Percentiles rank a stretch among this genome's conserved stretches.
phyloP scores from a whole-genome alignment of 2,329 filamentous ascomycete genomes.

The Pseudomassariella vexata region DNA sequence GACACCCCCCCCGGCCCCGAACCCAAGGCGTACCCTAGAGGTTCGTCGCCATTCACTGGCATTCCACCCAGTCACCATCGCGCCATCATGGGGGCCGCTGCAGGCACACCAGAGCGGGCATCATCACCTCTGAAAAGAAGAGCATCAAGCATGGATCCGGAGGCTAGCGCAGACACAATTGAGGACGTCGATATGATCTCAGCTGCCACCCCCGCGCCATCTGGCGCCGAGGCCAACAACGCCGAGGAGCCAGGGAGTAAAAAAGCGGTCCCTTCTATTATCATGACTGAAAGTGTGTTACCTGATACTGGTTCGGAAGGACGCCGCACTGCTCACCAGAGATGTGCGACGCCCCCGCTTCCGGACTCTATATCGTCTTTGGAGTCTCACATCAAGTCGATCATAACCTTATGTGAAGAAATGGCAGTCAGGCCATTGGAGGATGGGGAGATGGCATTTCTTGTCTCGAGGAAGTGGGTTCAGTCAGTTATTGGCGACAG shows the following conservation, averaged over 20 bases:
- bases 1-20: slow-evolving; percentile 35
- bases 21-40: slow-evolving; percentile 30
- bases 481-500: slow-evolving; percentile 63
- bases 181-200: slow-evolving; percentile 42
- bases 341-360: slow-evolving; percentile 12
- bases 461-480: slow-evolving; percentile 79
- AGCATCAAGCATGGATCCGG: slow-evolving; percentile 56
- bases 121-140: slow-evolving; percentile 61
- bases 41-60: slow-evolving; percentile 46
- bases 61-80: slow-evolving; percentile 38
- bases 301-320: not conserved
- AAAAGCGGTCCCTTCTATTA: slow-evolving; percentile 1
- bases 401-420: slow-evolving; percentile 55
- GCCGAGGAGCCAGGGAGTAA: slow-evolving; percentile 10
- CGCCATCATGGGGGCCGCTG: slow-evolving; percentile 55
- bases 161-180: slow-evolving; percentile 27
- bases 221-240: slow-evolving; percentile 8
- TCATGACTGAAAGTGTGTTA: slow-evolving; percentile 5
- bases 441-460: slow-evolving; percentile 69
- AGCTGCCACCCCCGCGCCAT: slow-evolving; percentile 15
- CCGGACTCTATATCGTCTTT: slow-evolving; percentile 38
- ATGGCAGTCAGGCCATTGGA: slow-evolving; percentile 47
- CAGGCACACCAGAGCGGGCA: slow-evolving; percentile 52
- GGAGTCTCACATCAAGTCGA: slow-evolving; percentile 71
- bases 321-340: slow-evolving; percentile 6